phyloP scores from a whole-genome alignment of 306 rosid species.

The Cucumis melo region DNA sequence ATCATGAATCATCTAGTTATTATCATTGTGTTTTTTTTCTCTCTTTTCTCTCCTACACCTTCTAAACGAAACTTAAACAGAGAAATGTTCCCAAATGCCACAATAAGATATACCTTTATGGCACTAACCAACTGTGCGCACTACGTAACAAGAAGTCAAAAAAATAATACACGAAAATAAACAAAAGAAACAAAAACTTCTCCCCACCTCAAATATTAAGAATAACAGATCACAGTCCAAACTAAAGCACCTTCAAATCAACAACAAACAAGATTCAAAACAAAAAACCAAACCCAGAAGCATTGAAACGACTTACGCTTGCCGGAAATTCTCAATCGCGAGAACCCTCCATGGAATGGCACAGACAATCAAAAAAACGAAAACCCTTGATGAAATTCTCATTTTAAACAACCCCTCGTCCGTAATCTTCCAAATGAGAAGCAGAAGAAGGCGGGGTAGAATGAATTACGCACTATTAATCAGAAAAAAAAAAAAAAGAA shows the following conservation, averaged over 20 bases:
- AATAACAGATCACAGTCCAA: background rate
- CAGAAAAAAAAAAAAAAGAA: background rate
- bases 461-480: slow-evolving; percentile 8
- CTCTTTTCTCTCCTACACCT: background rate
- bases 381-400: slow-evolving; percentile 29
- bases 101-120: background rate
- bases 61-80: background rate
- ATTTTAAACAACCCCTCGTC: slow-evolving; percentile 19
- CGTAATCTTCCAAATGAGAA: slow-evolving; percentile 17
- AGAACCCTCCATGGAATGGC: slow-evolving; percentile 30
- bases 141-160: background rate
- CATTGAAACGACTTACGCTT: slow-evolving; percentile 49
- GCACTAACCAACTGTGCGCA: background rate
- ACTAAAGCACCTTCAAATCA: background rate
- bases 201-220: background rate
- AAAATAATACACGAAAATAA: background rate
- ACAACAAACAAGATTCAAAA: background rate
- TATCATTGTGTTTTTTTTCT: too few species aligned
- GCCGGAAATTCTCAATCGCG: slow-evolving; percentile 41
- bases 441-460: background rate
- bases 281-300: background rate
- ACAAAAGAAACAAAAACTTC: background rate
- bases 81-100: background rate
- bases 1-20: background rate
- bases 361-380: slow-evolving; percentile 21